phyloP scores from a whole-genome alignment of 371 early-diverging fungal genomes.

The Mortierella sp. region DNA sequence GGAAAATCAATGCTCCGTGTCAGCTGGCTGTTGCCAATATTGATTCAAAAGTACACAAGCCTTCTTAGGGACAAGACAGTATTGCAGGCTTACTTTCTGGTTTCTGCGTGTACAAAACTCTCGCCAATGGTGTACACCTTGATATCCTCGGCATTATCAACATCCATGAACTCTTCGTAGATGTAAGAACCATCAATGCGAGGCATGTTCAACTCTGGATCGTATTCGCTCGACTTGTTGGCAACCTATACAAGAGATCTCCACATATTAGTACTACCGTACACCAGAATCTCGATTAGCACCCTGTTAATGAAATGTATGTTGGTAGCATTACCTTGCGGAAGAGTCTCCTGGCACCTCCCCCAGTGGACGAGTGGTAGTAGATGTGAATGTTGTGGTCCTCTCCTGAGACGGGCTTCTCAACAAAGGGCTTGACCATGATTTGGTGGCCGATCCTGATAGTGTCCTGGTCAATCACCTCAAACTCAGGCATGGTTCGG shows the following conservation, averaged over 20 bases:
- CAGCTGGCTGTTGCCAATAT: too few relatives aligned
- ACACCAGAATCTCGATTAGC: neutral
- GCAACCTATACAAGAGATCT: slow-evolving; percentile 69
- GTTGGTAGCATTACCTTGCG: slow-evolving; percentile 78
- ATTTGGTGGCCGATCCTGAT: slow-evolving; percentile 77
- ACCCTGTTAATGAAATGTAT: neutral
- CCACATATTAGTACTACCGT: neutral
- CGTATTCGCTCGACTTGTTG: slow-evolving; percentile 96
- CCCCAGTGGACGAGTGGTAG: slow-evolving; percentile 87
- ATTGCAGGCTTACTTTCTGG: slow-evolving; percentile 83
- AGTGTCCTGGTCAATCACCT: slow-evolving; percentile 78
- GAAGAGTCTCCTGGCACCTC: slow-evolving; percentile 95
- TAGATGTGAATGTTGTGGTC: slow-evolving; percentile 98
- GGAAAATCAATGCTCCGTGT: neutral
- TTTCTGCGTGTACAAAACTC: slow-evolving; percentile 95
- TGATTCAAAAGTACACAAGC: slow-evolving; percentile 55
- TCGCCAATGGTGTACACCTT: slow-evolving; percentile 98
- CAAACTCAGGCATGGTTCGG: slow-evolving; percentile 55
- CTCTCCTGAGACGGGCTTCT: slow-evolving; percentile 98
- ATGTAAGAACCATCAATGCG: slow-evolving; percentile 90
- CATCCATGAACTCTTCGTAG: slow-evolving; percentile 96
- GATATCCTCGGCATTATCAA: slow-evolving; percentile 96
- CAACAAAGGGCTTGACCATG: slow-evolving; percentile 97
- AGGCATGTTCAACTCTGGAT: slow-evolving; percentile 75
- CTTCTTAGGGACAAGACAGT: neutral